A percentile compares a stretch with the other conserved stretches of the same genome.
Evolutionary conservation across 306 rosid species (phyloP).

Genomic region (Macrotyloma uniflorum): DNA sequence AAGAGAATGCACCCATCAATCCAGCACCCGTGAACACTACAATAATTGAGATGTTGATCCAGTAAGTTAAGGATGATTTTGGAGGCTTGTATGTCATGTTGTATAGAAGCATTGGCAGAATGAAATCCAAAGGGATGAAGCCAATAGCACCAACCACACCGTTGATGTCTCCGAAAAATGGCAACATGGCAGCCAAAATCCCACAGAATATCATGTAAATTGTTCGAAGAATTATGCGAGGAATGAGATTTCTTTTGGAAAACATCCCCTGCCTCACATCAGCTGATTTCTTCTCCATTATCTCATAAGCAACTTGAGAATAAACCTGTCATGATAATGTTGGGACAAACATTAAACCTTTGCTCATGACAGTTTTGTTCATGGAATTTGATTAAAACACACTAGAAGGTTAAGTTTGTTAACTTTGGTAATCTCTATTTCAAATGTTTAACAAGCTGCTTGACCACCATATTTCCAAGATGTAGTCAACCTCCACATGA

Average conservation of each 20-base stretch:
- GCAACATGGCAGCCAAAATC: slow-evolving; percentile 89
- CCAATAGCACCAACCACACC: slow-evolving; percentile 91
- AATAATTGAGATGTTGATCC: slow-evolving; percentile 78
- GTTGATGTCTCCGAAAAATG: slow-evolving; percentile 89
- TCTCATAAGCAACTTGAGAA: slow-evolving; percentile 99
- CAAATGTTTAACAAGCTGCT: too few species aligned
- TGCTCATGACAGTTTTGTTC: background rate
- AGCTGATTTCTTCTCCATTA: slow-evolving; percentile 86
- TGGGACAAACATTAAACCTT: slow-evolving; percentile 10
- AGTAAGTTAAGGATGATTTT: slow-evolving; percentile 60
- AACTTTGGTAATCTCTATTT: background rate
- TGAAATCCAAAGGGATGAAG: slow-evolving; percentile 91
- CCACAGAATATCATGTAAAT: slow-evolving; percentile 78
- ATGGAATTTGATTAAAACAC: background rate
- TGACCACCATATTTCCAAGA: too few species aligned
- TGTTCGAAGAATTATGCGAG: slow-evolving; percentile 78
- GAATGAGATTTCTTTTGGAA: slow-evolving; percentile 79
- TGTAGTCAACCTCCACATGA: too few species aligned
- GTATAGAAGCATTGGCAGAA: slow-evolving; percentile 93
- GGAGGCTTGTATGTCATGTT: slow-evolving; percentile 84
- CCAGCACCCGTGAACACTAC: slow-evolving; percentile 76
- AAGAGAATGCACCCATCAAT: slow-evolving; percentile 81
- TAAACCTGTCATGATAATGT: slow-evolving; percentile 67
- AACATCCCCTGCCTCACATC: slow-evolving; percentile 82
- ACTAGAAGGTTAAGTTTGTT: background rate